phyloP scores from a whole-genome alignment of 108 stramenopile species.

The Discostella pseudostelligera region DNA sequence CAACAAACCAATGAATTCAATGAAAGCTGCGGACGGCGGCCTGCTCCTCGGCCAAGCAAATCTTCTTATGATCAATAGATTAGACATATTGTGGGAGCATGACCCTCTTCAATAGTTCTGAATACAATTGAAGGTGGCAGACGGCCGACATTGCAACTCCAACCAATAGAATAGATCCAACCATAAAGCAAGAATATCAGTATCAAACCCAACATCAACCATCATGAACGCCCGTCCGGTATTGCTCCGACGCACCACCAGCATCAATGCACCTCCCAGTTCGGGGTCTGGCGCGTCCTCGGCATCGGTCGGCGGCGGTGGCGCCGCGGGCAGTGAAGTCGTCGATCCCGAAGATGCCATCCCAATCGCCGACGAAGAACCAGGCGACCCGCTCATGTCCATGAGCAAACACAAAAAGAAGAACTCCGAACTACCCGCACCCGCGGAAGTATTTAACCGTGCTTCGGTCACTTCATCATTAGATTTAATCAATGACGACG shows the following conservation, averaged over 20 bases:
- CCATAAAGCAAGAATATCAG: too few species aligned
- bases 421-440: slow-evolving; percentile 18
- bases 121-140: too few species aligned
- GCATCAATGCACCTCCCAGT: not conserved
- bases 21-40: too few species aligned
- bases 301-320: not conserved
- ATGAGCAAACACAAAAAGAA: slow-evolving; percentile 30
- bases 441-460: slow-evolving; percentile 6
- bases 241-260: slow-evolving; percentile 20
- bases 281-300: not conserved
- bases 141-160: too few species aligned
- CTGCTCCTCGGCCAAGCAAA: too few species aligned
- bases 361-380: slow-evolving; percentile 30
- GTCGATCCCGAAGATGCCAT: slow-evolving; percentile 13
- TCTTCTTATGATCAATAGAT: too few species aligned
- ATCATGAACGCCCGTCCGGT: slow-evolving; percentile 8
- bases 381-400: slow-evolving; percentile 11
- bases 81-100: too few species aligned
- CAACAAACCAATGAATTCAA: too few species aligned
- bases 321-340: not conserved
- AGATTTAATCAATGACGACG: slow-evolving; percentile 12
- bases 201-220: not conserved
- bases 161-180: too few species aligned
- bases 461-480: not conserved
- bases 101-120: too few species aligned